Base-by-base conservation (phyloP, 768 basidiomycete species). In the Lentinula sp. region DNA sequence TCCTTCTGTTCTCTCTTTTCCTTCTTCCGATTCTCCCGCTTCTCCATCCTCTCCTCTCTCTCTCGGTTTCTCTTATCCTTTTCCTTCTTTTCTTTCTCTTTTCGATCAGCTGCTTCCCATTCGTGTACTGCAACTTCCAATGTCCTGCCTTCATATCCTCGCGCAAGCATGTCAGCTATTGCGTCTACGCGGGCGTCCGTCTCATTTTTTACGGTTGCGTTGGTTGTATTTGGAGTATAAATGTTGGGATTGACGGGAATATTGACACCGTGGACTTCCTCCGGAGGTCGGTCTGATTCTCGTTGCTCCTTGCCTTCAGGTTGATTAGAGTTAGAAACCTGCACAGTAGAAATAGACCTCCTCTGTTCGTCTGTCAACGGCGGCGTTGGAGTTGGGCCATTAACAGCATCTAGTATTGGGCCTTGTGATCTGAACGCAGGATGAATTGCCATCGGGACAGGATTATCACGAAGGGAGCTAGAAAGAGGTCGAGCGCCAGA, bases 101-200 rank as follows among this genome's bases (percentile, higher is more conserved):
- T 42, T 35, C 15, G 7, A 18, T 46, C 56, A 18, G 21, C 40
- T 11, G 18, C 18, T 46, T 57, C 56, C 56, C 56, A 57, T 18
- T 57, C 28, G n/a, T 18, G 39, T 16, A 59, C 16, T 4, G 57
- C 57, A 48, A 37, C 57, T 28, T 59, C 57, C 32, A 59, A 49
- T 15, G 37, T 45, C 10, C 9, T 15, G 8, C 57, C 57, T 40
- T 59, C 57, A 11, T 49, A 48, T 15, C 57, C 57, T 8, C 16
- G 45, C n/a, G 37, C 37, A n/a, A 59, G 57, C 43, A 59, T 48
- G 8, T 46, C 21, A 13, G 45, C 57, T 13, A 59, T 59, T 5
- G 46, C 55, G 55, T 56, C 55, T 8, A 56, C 55, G 13, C 40
- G 55, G 4, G 40, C 39, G 11, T 56, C 21, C 37, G 55, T 28